phyloP scores from a whole-genome alignment of 2,329 filamentous ascomycete genomes.

The Ascochyta viciae-villosae region DNA sequence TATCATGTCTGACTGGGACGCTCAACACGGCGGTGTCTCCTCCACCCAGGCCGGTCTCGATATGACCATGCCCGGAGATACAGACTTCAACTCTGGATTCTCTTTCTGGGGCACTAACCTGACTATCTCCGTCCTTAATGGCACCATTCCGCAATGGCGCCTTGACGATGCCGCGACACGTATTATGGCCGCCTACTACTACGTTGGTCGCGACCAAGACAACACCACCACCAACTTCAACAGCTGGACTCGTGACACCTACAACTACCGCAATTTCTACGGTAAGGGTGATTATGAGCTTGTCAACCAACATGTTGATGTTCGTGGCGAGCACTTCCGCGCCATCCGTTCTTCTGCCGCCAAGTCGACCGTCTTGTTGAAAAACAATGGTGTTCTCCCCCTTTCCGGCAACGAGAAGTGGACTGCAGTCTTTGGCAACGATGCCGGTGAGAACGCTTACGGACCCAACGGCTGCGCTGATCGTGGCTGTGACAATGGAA shows the following conservation, averaged over 20 bases:
- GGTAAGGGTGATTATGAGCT: slow-evolving; percentile 68
- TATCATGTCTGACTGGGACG: slow-evolving; percentile 72
- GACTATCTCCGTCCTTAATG: slow-evolving; percentile 86
- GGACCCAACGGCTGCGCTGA: slow-evolving; percentile 59
- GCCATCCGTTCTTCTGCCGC: slow-evolving; percentile 79
- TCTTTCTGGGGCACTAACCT: slow-evolving; percentile 88
- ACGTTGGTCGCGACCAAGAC: slow-evolving; percentile 63
- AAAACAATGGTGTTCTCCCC: slow-evolving; percentile 60
- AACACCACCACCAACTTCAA: slow-evolving; percentile 77
- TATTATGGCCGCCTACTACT: slow-evolving; percentile 73
- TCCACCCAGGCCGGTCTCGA: slow-evolving; percentile 77
- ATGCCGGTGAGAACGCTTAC: slow-evolving; percentile 54
- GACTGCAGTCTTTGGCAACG: slow-evolving; percentile 59
- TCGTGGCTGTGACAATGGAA: slow-evolving; percentile 55
- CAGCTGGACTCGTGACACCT: slow-evolving; percentile 83
- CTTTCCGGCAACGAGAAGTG: slow-evolving; percentile 55
- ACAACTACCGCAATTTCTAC: slow-evolving; percentile 70
- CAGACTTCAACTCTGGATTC: slow-evolving; percentile 72
- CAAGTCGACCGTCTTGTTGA: slow-evolving; percentile 85
- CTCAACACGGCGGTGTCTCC: slow-evolving; percentile 73
- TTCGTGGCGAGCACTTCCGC: slow-evolving; percentile 74
- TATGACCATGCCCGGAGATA: slow-evolving; percentile 86
- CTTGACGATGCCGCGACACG: slow-evolving; percentile 92
- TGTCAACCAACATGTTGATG: slow-evolving; percentile 82
- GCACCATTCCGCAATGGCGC: slow-evolving; percentile 84